phyloP scores from a whole-genome alignment of 257 asterid genomes.

The Verbascum thapsus region DNA sequence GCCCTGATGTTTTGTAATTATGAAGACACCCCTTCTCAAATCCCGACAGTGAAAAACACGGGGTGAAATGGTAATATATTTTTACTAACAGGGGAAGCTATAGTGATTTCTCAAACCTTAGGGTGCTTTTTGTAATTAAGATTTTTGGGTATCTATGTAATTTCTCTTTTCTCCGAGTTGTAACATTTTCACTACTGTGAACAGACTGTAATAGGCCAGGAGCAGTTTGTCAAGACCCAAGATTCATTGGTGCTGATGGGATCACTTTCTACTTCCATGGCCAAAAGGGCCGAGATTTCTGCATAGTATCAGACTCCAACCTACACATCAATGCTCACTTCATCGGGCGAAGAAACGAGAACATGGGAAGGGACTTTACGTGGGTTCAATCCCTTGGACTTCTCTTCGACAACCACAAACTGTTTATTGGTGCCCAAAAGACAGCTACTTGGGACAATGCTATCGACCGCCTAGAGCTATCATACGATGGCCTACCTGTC shows the following conservation, averaged over 20 bases:
- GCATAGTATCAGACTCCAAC: conserved; percentile 69
- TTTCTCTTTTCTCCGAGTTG: conserved; percentile 3
- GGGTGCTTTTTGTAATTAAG: neutral
- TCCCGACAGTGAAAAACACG: too few species aligned
- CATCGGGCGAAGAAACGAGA: conserved; percentile 62
- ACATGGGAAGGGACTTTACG: conserved; percentile 82
- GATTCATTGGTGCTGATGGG: conserved; percentile 82
- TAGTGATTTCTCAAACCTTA: neutral
- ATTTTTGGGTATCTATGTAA: neutral
- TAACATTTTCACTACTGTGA: conserved; percentile 7
- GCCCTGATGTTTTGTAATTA: too few species aligned
- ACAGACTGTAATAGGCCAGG: conserved; percentile 79
- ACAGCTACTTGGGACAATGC: conserved; percentile 64
- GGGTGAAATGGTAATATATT: too few species aligned
- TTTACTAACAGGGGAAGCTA: too few species aligned
- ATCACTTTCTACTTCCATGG: conserved; percentile 92
- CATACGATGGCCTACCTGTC: conserved; percentile 50
- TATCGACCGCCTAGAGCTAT: conserved; percentile 55
- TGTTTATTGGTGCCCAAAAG: conserved; percentile 60
- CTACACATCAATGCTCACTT: conserved; percentile 87
- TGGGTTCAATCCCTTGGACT: conserved; percentile 94
- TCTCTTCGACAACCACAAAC: conserved; percentile 58
- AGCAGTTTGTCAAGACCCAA: conserved; percentile 87
- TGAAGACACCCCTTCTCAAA: too few species aligned
- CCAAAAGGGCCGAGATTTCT: conserved; percentile 60